phyloP scores from a whole-genome alignment of 2,329 filamentous ascomycete genomes.

The Colletotrichum tofieldiae region DNA sequence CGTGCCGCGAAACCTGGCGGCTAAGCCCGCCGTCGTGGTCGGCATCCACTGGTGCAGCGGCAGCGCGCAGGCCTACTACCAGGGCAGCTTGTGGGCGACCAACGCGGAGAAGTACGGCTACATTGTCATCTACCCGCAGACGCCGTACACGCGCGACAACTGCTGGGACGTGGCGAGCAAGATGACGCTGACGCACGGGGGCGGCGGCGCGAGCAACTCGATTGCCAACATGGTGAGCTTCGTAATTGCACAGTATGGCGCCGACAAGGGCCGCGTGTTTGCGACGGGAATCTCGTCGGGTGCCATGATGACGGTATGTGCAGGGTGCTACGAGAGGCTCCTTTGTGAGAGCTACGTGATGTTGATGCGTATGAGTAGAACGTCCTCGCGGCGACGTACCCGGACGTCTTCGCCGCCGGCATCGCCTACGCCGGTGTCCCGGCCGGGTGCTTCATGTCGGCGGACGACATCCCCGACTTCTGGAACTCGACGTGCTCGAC shows the following conservation, averaged over 20 bases:
- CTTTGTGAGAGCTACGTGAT: too few species aligned
- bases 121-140: slow-evolving; percentile 66
- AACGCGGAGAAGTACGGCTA: slow-evolving; percentile 71
- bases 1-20: slow-evolving; percentile 54
- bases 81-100: slow-evolving; percentile 63
- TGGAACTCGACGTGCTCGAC: slow-evolving; percentile 71
- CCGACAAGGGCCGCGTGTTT: slow-evolving; percentile 63
- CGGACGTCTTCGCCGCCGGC: slow-evolving; percentile 68
- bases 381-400: slow-evolving; percentile 69
- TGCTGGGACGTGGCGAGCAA: slow-evolving; percentile 75
- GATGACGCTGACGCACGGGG: slow-evolving; percentile 64
- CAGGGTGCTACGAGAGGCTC: too few species aligned
- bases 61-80: slow-evolving; percentile 67
- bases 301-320: slow-evolving; percentile 66
- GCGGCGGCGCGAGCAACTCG: slow-evolving; percentile 65
- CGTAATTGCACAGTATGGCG: slow-evolving; percentile 62
- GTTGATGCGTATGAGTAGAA: slow-evolving; percentile 46
- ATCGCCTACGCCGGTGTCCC: slow-evolving; percentile 68
- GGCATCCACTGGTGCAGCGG: slow-evolving; percentile 72
- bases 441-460: slow-evolving; percentile 67
- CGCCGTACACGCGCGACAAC: slow-evolving; percentile 52
- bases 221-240: slow-evolving; percentile 71
- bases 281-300: slow-evolving; percentile 65
- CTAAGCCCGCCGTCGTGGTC: slow-evolving; percentile 66
- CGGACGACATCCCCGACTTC: slow-evolving; percentile 57